Evolutionary conservation across 352 stramenopile species (phyloP).

Genomic region (Globisporangium splendens): DNA sequence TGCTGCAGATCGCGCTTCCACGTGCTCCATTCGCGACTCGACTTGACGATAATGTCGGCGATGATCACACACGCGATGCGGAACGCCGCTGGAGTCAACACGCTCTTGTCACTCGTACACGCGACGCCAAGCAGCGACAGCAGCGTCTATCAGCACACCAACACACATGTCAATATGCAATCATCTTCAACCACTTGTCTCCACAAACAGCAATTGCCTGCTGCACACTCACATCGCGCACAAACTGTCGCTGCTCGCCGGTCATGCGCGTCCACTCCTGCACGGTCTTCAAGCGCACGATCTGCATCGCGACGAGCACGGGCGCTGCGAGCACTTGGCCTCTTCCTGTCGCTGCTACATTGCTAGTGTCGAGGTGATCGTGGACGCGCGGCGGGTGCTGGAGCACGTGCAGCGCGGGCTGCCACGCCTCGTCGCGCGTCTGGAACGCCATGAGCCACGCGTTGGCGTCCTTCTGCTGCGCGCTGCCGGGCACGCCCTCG

Average conservation of each 20-base stretch:
- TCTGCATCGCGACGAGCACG: constrained; percentile 65
- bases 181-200: constrained; percentile 1
- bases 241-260: constrained; percentile 27
- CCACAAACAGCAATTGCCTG: background rate
- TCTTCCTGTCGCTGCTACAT: too few species aligned
- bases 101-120: constrained; percentile 18
- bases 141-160: constrained; percentile 26
- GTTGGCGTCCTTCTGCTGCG: constrained; percentile 53
- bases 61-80: constrained; percentile 48
- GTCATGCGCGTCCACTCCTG: constrained; percentile 42
- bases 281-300: constrained; percentile 62
- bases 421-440: constrained; percentile 49
- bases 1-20: constrained; percentile 51
- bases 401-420: constrained; percentile 51
- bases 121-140: constrained; percentile 35
- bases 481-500: constrained; percentile 49
- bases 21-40: constrained; percentile 26
- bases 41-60: constrained; percentile 49
- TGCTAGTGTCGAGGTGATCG: background rate
- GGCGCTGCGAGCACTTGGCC: constrained; percentile 17
- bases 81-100: constrained; percentile 23
- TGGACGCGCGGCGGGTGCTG: constrained; percentile 23
- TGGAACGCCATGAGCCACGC: constrained; percentile 71
- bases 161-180: constrained; percentile 6
- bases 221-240: constrained; percentile 34